Evolutionary conservation across 1,139 yeast species (phyloP).

Genomic region (Pichia sp.): DNA sequence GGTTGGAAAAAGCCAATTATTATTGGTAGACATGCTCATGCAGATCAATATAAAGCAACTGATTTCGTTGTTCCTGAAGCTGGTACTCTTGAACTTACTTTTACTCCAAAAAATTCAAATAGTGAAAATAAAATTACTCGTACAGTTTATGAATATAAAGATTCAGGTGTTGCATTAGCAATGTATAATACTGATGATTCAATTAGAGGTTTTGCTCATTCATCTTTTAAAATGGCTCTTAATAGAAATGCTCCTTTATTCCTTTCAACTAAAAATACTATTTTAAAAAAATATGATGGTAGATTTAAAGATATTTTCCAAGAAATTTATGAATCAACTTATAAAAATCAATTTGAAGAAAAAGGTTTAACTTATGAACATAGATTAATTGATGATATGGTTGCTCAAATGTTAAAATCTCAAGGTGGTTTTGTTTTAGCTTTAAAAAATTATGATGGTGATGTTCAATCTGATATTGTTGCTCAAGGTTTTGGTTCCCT

Average conservation of each 20-base stretch:
- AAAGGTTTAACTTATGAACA: conserved; percentile 92
- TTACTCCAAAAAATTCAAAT: conserved; percentile 69
- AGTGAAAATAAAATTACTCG: conserved; percentile 37
- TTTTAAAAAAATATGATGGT: conserved; percentile 89
- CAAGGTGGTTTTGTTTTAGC: conserved; percentile 94
- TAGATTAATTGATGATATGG: conserved; percentile 96
- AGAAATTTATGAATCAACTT: conserved; percentile 64
- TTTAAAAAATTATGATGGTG: conserved; percentile 96
- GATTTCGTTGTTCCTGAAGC: conserved; percentile 74
- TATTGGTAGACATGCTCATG: conserved; percentile 96
- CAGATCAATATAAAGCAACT: conserved; percentile 94
- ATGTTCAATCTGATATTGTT: conserved; percentile 92
- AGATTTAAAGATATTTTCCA: conserved; percentile 91
- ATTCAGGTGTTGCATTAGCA: conserved; percentile 81
- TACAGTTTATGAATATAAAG: conserved; percentile 65
- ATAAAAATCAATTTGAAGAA: conserved; percentile 64
- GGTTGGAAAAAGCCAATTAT: conserved; percentile 94
- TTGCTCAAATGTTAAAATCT: conserved; percentile 95
- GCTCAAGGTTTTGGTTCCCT: conserved; percentile 97
- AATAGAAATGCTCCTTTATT: conserved; percentile 72
- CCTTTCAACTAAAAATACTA: conserved; percentile 89
- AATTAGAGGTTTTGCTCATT: conserved; percentile 82
- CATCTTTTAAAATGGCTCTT: conserved; percentile 85
- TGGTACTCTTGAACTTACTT: conserved; percentile 73
- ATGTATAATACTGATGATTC: conserved; percentile 96